Percentiles rank a stretch among this genome's conserved stretches.
These are phyloP conservation scores for Blastocladiella britannica DNA, from an alignment of 192 early-diverging fungal species.

Conservation along the genomic window DNA sequence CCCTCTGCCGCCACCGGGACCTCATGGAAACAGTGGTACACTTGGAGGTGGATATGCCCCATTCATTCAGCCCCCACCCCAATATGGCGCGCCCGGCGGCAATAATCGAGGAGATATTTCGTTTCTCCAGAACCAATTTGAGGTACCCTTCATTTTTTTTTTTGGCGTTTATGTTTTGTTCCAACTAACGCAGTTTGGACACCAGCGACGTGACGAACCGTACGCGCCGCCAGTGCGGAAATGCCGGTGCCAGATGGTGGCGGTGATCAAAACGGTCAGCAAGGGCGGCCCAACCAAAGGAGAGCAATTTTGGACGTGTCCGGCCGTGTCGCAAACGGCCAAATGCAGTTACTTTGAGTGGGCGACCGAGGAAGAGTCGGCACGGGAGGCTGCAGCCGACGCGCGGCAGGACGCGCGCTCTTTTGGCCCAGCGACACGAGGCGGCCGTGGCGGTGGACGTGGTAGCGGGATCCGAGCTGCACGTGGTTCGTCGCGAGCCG, in stretches of 20 bases:
- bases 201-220: background rate
- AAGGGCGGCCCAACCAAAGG: slow-evolving; percentile 10
- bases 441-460: no score
- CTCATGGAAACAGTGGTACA: background rate
- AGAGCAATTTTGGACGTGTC: slow-evolving; percentile 10
- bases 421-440: no score
- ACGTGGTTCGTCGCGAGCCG: no score
- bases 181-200: background rate
- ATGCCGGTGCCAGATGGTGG: slow-evolving; percentile 11
- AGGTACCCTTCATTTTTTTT: background rate
- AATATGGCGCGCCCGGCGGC: no score
- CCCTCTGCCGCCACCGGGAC: background rate
- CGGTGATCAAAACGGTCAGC: slow-evolving; percentile 3
- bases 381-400: no score
- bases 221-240: background rate
- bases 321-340: slow-evolving; percentile 1
- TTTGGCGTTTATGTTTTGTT: background rate
- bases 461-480: no score
- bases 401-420: no score
- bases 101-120: no score
- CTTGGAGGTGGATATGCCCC: no score
- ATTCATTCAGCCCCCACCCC: no score
- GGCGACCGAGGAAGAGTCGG: no score
- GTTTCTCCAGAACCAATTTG: no score
- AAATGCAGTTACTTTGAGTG: slow-evolving; percentile 9